These are phyloP conservation scores for Chaetomium cochliodes DNA, from an alignment of 495 filamentous ascomycete species.

Conservation along the genomic window DNA sequence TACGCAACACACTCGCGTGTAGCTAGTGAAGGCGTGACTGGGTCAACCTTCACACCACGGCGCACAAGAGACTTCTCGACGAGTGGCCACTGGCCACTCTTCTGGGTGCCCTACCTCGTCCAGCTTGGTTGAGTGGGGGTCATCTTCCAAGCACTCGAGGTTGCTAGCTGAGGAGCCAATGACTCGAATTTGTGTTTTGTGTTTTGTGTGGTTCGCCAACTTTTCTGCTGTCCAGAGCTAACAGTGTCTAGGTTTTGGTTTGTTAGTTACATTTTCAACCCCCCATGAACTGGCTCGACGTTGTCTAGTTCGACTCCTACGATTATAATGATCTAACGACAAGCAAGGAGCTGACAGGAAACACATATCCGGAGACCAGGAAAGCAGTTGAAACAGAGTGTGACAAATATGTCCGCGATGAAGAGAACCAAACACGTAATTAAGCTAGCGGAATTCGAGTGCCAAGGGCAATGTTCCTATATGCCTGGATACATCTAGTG, in stretches of 20 bases:
- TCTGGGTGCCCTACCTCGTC: not conserved
- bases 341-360: no score
- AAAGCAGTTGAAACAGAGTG: no score
- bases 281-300: not conserved
- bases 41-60: not conserved
- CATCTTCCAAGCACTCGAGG: not conserved
- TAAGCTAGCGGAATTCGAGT: no score
- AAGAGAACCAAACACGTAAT: no score
- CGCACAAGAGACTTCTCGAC: not conserved
- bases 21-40: not conserved
- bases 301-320: not conserved
- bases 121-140: not conserved
- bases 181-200: not conserved
- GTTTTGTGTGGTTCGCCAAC: not conserved
- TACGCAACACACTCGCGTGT: not conserved
- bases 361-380: no score
- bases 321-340: no score
- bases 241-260: not conserved
- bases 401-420: no score
- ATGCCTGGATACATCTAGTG: no score
- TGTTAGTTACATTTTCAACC: not conserved
- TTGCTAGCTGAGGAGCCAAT: conserved; percentile 1
- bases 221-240: not conserved
- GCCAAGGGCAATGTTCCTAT: no score
- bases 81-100: not conserved